Evolutionary conservation across 257 asterid species (phyloP).

Genomic region (Verbena officinalis): DNA sequence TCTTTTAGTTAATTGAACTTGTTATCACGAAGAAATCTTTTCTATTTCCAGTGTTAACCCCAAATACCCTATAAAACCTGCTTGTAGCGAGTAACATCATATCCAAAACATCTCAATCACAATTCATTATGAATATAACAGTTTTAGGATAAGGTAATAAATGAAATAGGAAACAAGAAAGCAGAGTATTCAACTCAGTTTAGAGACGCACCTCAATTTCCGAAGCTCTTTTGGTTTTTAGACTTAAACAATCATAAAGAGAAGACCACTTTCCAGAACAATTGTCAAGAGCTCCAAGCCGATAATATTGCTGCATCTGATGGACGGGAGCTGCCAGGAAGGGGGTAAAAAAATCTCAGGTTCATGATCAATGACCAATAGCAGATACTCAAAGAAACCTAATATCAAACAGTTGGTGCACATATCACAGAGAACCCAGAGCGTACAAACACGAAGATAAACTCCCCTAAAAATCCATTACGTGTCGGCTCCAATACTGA

Average conservation of each 20-base stretch:
- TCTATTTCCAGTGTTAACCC: too few species aligned
- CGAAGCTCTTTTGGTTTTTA: constrained; percentile 71
- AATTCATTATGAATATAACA: not conserved
- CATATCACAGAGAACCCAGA: not conserved
- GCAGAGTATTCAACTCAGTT: not conserved
- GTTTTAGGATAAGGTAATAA: not conserved
- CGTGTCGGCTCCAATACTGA: not conserved
- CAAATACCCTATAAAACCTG: constrained; percentile 12
- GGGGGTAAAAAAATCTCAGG: not conserved
- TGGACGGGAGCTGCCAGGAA: constrained; percentile 80
- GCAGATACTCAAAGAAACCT: constrained; percentile 3
- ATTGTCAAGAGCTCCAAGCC: constrained; percentile 74
- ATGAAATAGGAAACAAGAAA: too few species aligned
- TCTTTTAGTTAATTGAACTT: not conserved
- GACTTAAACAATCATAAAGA: constrained; percentile 74
- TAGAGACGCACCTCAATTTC: constrained; percentile 64
- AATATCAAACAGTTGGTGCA: constrained; percentile 31
- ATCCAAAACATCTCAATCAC: not conserved
- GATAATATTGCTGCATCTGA: constrained; percentile 94
- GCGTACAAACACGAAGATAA: not conserved
- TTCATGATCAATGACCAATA: not conserved
- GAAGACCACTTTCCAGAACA: constrained; percentile 70
- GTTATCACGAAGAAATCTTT: not conserved
- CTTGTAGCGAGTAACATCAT: not conserved
- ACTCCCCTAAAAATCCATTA: not conserved